Base-by-base conservation (phyloP, 306 rosid species). In the Casuarina equisetifolia region DNA sequence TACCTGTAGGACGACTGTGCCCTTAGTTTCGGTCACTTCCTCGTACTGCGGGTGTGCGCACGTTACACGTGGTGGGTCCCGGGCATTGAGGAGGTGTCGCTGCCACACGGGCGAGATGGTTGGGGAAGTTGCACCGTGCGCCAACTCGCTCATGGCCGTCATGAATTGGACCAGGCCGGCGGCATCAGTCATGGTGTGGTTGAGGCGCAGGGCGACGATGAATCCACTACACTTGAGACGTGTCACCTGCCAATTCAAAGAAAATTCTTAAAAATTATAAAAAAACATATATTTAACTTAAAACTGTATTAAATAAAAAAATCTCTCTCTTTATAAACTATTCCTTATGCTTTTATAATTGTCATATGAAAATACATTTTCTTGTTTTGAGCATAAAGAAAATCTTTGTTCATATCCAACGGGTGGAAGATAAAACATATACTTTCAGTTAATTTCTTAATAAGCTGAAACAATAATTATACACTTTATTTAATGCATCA, bases 41-140 rank as follows among this genome's bases (percentile, higher is more conserved):
- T 87, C 88, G 16, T 85, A 89, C 57, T 89, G 91, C 0, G 76
- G 88, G 73, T 89, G 93, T 3, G 8, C 58, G 63, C 76, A 78
- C 0, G 89, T 85, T 11, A 85, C 85, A 2, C 52, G 76, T 0
- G 88, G 86, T 70, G 91, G 91, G 54, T 81, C 77, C 25, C 90
- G 75, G 2, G 91, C 87, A 0, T 78, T 82, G 1, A 86, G 70
- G 20, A 83, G 77, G 11, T 79, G 79, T 44, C 87, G 50, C 50
- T 78, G 53, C 85, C 87, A 86, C 32, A 80, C 81, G 0, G 85
- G 89, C 5, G 1, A 58, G 3, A 67, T 9, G 6, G 79, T 80
- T 0, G 86, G 89, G 42, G 58, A 13, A 0, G 7, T 2, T 3
- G 66, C 68, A 0, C 86, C 85, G 9, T n/a, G 46, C 1, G 81